These are phyloP conservation scores for Pseudocercospora fuligena DNA, from an alignment of 2,329 filamentous ascomycete genomes.

Conservation along the genomic window DNA sequence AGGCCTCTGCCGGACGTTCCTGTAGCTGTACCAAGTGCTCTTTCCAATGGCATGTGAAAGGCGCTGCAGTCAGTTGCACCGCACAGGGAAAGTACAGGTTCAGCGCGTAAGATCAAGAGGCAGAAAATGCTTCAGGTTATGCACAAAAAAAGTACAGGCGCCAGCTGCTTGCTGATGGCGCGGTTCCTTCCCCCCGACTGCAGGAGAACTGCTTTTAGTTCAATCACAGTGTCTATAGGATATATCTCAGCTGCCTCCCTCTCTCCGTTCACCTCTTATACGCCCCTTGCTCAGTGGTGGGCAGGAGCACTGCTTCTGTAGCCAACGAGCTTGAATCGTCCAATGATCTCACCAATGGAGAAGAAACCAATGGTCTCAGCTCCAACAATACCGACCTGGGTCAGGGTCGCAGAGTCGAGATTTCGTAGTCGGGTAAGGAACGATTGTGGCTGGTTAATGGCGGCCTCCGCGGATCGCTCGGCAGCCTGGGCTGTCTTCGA, in stretches of 20 bases:
- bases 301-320: constrained; percentile 59
- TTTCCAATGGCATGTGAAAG: neutral
- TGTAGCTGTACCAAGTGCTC: neutral
- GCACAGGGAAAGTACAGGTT: neutral
- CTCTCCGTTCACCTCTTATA: constrained; percentile 4
- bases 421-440: constrained; percentile 67
- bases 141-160: constrained; percentile 36
- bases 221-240: constrained; percentile 21
- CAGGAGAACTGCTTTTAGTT: constrained; percentile 13
- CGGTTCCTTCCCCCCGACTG: constrained; percentile 3
- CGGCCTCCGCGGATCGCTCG: constrained; percentile 51
- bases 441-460: constrained; percentile 60
- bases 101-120: neutral
- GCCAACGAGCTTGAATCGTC: constrained; percentile 91
- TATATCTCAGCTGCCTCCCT: constrained; percentile 12
- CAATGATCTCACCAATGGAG: constrained; percentile 95
- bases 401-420: constrained; percentile 72
- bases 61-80: neutral
- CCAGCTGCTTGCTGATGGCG: constrained; percentile 19
- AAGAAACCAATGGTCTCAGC: constrained; percentile 96
- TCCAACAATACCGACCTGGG: constrained; percentile 73
- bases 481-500: constrained; percentile 47
- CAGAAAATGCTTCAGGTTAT: constrained; percentile 26
- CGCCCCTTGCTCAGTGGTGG: constrained; percentile 20
- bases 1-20: neutral